Base-by-base conservation (phyloP, 1,284 basidiomycete species). In the Ustilago nuda region DNA sequence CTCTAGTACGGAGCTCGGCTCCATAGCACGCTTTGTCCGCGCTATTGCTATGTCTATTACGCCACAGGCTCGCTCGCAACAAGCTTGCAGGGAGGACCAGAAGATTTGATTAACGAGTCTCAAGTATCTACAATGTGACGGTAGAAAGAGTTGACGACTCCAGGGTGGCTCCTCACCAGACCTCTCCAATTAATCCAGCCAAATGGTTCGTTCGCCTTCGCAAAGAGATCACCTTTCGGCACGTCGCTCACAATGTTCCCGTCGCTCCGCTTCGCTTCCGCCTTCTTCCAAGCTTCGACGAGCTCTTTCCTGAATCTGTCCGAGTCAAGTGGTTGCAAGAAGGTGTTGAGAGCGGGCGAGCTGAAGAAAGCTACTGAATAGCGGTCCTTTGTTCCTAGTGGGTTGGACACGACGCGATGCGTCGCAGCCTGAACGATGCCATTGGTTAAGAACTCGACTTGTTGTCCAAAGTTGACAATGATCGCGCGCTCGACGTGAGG, bases 391-490 rank as follows among this genome's bases (percentile, higher is more conserved):
- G 32, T 23, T 4, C 58, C 64, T 3, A 15, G 17, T 0, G 72
- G 69, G 11, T 72, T 55, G 7, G 69, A 69, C 4, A 75, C 46
- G 8, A 83, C 82, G 5, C 82, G 72, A 32, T 82, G 82, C 3
- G 81, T 79, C 8, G 82, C 82, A 17, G 81, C 76, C 36, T 76
- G 74, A 12, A 83, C 68, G 45, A 78, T 71, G 32, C 81, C 77
- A 37, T 66, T 63, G 35, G 73, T 75, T 4, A 82, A 58, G 27
- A 64, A 61, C 48, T 83, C 82, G 23, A 83, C 66, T 45, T 83
- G 82, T 55, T 83, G 82, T n/a, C 82, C 82, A 48, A 81, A 79
- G 51, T 83, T 83, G 72, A 82, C 79, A 45, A 83, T 69, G 36
- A 79, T 73, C 23, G 56, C 48, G 33, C 60, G 50, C 15, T 65